Percentiles rank a stretch among this genome's conserved stretches.
Conservation (phyloP, 2,329 filamentous ascomycete species). For the Arthroderma uncinatum region DNA sequence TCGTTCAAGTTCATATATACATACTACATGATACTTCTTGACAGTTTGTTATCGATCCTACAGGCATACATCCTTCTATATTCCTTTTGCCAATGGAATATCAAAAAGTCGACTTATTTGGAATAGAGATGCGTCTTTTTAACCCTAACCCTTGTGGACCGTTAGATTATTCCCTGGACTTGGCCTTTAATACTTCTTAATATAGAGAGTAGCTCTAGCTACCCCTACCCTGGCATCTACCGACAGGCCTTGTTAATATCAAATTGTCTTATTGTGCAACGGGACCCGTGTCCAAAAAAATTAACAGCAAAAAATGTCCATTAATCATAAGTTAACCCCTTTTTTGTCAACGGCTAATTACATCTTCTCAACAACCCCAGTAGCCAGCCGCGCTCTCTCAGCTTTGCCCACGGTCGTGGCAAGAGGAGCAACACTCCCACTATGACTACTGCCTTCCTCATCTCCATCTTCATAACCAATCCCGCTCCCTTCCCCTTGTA, state of each 20-base stretch:
- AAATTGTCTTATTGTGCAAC: background rate
- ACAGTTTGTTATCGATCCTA: background rate
- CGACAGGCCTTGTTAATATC: background rate
- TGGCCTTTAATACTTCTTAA: background rate
- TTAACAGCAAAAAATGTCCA: background rate
- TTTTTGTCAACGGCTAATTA: constrained; percentile 17
- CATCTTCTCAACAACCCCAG: constrained; percentile 38
- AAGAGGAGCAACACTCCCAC: constrained; percentile 25
- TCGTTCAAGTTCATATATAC: background rate
- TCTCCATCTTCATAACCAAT: constrained; percentile 14
- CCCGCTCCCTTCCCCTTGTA: constrained; percentile 27
- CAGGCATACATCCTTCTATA: too few relatives aligned
- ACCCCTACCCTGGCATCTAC: background rate
- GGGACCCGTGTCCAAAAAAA: background rate
- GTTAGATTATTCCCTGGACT: background rate
- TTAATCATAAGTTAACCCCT: background rate
- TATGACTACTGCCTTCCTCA: constrained; percentile 18
- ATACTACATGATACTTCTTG: background rate
- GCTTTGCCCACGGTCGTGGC: constrained; percentile 38
- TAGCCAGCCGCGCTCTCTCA: constrained; percentile 35
- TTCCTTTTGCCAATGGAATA: background rate
- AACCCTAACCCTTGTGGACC: background rate
- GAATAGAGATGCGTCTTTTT: background rate
- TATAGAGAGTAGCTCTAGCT: background rate
- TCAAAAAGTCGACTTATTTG: background rate